Conservation (phyloP, 2,329 filamentous ascomycete species). For the Thermoascus crustaceus region DNA sequence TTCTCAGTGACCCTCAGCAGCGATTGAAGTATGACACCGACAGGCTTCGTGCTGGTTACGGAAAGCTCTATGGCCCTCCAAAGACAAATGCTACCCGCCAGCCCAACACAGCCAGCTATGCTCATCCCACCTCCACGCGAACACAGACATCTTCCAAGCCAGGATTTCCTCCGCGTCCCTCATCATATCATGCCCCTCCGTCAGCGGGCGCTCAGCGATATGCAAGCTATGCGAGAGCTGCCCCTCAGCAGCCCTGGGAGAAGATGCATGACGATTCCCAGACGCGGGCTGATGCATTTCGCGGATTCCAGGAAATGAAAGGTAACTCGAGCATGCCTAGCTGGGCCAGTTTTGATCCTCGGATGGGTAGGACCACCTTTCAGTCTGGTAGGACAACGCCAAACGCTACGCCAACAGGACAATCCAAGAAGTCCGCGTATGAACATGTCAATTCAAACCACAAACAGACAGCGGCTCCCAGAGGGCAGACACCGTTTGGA, state of each 20-base stretch:
- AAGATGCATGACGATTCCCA: conserved; percentile 31
- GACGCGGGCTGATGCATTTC: conserved; percentile 37
- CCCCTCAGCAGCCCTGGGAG: conserved; percentile 30
- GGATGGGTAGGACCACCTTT: conserved; percentile 21
- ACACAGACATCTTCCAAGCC: conserved; percentile 16
- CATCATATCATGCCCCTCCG: conserved; percentile 14
- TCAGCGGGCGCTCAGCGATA: conserved; percentile 34
- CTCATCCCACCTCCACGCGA: conserved; percentile 18
- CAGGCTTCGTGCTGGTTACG: conserved; percentile 43
- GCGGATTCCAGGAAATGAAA: conserved; percentile 40
- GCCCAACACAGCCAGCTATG: conserved; percentile 16
- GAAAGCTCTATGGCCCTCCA: conserved; percentile 25
- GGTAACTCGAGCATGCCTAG: conserved; percentile 17
- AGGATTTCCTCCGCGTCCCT: conserved; percentile 15
- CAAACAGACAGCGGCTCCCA: conserved; percentile 8
- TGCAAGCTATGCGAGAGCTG: conserved; percentile 33
- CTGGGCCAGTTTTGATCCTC: conserved; percentile 36
- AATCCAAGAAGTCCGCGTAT: conserved; percentile 30
- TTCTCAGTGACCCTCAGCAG: conserved; percentile 54
- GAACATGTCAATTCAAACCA: conserved; percentile 26
- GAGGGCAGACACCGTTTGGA: conserved; percentile 25
- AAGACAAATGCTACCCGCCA: conserved; percentile 23
- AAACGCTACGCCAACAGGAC: conserved; percentile 12
- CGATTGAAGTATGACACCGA: conserved; percentile 57
- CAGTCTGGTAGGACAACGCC: conserved; percentile 9